Evolutionary conservation across 2,329 filamentous ascomycete species (phyloP).

Genomic region (Sporothrix globosa): DNA sequence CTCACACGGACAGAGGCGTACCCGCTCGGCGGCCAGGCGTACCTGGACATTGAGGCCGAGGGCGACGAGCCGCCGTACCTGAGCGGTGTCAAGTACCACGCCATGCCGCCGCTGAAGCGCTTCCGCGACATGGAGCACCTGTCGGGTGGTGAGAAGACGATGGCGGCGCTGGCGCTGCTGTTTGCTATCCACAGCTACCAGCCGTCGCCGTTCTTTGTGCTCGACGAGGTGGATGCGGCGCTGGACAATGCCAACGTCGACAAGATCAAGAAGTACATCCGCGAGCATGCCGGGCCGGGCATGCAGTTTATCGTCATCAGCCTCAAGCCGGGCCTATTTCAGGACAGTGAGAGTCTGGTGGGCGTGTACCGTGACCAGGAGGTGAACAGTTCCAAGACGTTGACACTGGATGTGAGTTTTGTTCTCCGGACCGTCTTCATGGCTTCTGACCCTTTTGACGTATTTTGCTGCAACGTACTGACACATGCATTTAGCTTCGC

Average conservation of each 20-base stretch:
- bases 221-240: conserved; percentile 96
- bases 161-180: conserved; percentile 92
- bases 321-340: conserved; percentile 92
- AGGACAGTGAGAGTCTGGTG: conserved; percentile 93
- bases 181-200: conserved; percentile 98
- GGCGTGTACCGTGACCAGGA: conserved; percentile 95
- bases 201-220: conserved; percentile 93
- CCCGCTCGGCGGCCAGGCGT: conserved; percentile 84
- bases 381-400: conserved; percentile 85
- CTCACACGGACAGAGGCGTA: conserved; percentile 89
- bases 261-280: conserved; percentile 94
- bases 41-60: conserved; percentile 90
- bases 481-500: conserved; percentile 29
- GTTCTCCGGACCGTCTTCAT: background rate
- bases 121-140: conserved; percentile 99
- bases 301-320: conserved; percentile 99
- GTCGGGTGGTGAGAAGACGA: conserved; percentile 97
- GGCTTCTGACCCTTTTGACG: background rate
- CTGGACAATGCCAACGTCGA: conserved; percentile 98
- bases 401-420: conserved; percentile 92
- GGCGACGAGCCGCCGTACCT: conserved; percentile 89
- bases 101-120: conserved; percentile 96
- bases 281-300: conserved; percentile 88
- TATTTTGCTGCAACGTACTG: background rate
- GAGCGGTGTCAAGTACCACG: conserved; percentile 95